Evolutionary conservation across 2,329 filamentous ascomycete species (phyloP).

Genomic region (Ploettnerulaceae sp.): DNA sequence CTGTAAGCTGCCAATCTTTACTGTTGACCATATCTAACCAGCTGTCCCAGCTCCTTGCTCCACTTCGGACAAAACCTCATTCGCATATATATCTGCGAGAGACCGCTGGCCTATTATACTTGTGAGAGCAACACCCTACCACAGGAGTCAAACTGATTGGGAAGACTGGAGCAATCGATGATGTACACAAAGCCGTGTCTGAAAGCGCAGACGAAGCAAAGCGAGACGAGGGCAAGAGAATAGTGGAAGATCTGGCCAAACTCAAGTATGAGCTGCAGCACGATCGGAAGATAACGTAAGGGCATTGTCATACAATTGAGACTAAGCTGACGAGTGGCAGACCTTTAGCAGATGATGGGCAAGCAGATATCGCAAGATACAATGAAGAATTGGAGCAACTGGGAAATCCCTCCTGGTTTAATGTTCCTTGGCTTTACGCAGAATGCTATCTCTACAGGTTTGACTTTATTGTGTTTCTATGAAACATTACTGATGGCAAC

Average conservation of each 20-base stretch:
- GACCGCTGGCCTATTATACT: slow-evolving; percentile 93
- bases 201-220: slow-evolving; percentile 54
- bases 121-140: slow-evolving; percentile 41
- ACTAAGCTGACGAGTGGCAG: slow-evolving; percentile 55
- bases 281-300: slow-evolving; percentile 71
- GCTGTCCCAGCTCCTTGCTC: slow-evolving; percentile 59
- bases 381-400: slow-evolving; percentile 78
- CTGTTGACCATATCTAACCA: background rate
- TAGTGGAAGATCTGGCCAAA: slow-evolving; percentile 71
- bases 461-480: background rate
- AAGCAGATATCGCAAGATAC: slow-evolving; percentile 64
- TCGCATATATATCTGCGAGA: slow-evolving; percentile 78
- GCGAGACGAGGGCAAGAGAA: slow-evolving; percentile 75
- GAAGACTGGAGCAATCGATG: slow-evolving; percentile 88
- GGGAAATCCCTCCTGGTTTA: slow-evolving; percentile 73
- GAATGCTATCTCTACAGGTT: slow-evolving; percentile 91
- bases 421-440: slow-evolving; percentile 80
- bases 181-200: slow-evolving; percentile 73
- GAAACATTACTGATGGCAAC: slow-evolving; percentile 10
- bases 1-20: slow-evolving; percentile 45
- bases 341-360: slow-evolving; percentile 33
- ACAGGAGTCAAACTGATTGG: slow-evolving; percentile 21
- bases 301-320: slow-evolving; percentile 3
- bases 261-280: slow-evolving; percentile 97
- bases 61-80: slow-evolving; percentile 79